Conservation (phyloP, 2,329 filamentous ascomycete species). For the Fusarium virguliforme region DNA sequence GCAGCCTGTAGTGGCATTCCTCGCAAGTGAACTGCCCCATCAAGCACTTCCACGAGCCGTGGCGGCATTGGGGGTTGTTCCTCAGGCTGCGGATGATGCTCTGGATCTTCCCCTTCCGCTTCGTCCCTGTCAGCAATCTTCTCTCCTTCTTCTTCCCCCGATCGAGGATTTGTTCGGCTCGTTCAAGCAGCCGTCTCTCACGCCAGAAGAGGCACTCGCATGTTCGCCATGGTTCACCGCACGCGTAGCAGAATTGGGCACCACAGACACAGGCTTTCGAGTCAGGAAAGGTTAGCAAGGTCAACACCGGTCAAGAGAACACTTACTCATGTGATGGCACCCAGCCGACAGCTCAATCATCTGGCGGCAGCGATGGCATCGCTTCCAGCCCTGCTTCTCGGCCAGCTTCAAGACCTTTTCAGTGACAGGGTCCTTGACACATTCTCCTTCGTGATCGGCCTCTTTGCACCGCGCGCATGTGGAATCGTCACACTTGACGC, state of each 20-base stretch:
- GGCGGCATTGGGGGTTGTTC: too few relatives aligned
- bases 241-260: neutral
- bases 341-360: constrained; percentile 64
- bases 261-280: neutral
- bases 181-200: neutral
- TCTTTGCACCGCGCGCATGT: constrained; percentile 70
- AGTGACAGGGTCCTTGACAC: constrained; percentile 60
- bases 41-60: too few relatives aligned
- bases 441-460: constrained; percentile 62
- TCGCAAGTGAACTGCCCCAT: neutral
- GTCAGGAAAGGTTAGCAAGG: neutral
- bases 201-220: neutral
- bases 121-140: too few relatives aligned
- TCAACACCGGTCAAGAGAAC: constrained; percentile 17
- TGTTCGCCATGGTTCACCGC: neutral
- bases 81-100: too few relatives aligned
- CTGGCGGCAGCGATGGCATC: constrained; percentile 62
- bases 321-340: constrained; percentile 71
- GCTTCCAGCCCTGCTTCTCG: constrained; percentile 63
- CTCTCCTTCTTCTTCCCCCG: too few relatives aligned
- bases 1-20: neutral
- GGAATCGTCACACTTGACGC: constrained; percentile 57
- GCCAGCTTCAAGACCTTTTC: constrained; percentile 61
- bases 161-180: neutral
- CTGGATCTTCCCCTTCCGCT: too few relatives aligned